Base-by-base conservation (phyloP, 2,329 filamentous ascomycete genomes). In the Niveomyces coronatus region DNA sequence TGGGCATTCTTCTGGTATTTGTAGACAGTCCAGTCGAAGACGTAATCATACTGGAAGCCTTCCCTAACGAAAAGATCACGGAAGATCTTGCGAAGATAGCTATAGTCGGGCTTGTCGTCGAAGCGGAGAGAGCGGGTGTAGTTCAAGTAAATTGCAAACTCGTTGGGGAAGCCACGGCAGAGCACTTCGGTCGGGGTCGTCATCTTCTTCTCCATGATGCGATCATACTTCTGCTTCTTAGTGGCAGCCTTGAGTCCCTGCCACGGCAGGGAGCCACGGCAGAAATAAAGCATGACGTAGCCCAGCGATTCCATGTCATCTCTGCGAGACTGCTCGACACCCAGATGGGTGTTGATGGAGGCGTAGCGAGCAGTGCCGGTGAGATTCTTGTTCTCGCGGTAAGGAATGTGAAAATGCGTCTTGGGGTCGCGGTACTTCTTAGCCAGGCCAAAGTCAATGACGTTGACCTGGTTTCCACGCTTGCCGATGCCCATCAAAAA, bases 141-240 rank as follows among this genome's bases (percentile, higher is more conserved):
- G 81, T 96, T 96, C 37, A 98, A 76, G 65, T 98, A 98, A 64
- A 96, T 96, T 70, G 89, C 88, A 54, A 98, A 98, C 69, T 98
- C 91, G 64, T 96, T 95, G 53, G 91, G 91, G 73, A 98, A 96
- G 50, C 91, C 91, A 62, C 89, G 87, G 80, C 91, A 98, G 35
- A 98, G 85, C 34, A 95, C 88, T 67, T 98, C 89, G 52, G 89
- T 96, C 8, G 91, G 88, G 3, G 91, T 98, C 11, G 91, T 98
- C 91, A 96, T 96, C 85, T 98, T 98, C 82, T 98, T 98, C 76
- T 98, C 91, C 89, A 96, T 96, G 69, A 98, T 98, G 49, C 89
- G 80, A 68, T 98, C 91, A 61, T 98, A 96, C 73, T 98, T 98
- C 71, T 96, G 89, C 81, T 95, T 95, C 80, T 95, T 95, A 50